These are phyloP conservation scores for Alloteropsis angusta DNA, from an alignment of 202 grass and related monocot species.

Conservation along the genomic window DNA sequence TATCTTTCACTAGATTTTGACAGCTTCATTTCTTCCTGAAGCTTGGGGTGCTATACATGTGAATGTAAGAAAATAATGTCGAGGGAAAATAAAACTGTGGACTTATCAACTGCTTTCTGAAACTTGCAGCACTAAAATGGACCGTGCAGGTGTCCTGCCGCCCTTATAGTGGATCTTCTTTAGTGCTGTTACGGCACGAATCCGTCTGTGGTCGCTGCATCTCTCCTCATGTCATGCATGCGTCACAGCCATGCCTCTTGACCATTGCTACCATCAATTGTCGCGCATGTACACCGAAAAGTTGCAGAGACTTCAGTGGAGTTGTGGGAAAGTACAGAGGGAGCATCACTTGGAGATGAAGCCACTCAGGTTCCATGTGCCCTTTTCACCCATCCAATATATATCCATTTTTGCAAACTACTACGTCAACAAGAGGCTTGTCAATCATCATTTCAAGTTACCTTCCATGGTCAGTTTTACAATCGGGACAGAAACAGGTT, in stretches of 20 bases:
- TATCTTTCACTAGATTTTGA: conserved; percentile 11
- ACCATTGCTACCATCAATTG: conserved; percentile 25
- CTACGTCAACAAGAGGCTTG: not conserved
- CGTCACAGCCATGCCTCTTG: conserved; percentile 43
- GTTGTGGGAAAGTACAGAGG: conserved; percentile 49
- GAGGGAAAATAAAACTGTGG: not conserved
- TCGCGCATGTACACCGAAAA: conserved; percentile 12
- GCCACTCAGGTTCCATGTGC: conserved; percentile 34
- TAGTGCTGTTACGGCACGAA: conserved; percentile 11
- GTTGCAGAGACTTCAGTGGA: conserved; percentile 47
- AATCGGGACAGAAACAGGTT: not conserved
- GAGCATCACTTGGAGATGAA: conserved; percentile 74
- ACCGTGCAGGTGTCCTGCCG: conserved; percentile 12
- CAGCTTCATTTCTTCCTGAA: conserved; percentile 10
- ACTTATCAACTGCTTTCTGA: conserved; percentile 17
- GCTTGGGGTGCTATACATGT: not conserved
- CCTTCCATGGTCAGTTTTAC: conserved; percentile 7
- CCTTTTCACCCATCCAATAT: conserved; percentile 4
- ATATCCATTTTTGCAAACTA: conserved; percentile 9
- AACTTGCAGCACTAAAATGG: conserved; percentile 17
- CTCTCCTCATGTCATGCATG: conserved; percentile 52
- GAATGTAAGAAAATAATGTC: conserved; percentile 5
- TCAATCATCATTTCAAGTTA: conserved; percentile 34
- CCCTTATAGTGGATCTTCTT: conserved; percentile 7
- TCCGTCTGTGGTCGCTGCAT: conserved; percentile 1